Evolutionary conservation across 306 rosid genomes (phyloP), one percentile per base, ranked within the genome.

Genomic region (Trichosanthes truncata): DNA sequence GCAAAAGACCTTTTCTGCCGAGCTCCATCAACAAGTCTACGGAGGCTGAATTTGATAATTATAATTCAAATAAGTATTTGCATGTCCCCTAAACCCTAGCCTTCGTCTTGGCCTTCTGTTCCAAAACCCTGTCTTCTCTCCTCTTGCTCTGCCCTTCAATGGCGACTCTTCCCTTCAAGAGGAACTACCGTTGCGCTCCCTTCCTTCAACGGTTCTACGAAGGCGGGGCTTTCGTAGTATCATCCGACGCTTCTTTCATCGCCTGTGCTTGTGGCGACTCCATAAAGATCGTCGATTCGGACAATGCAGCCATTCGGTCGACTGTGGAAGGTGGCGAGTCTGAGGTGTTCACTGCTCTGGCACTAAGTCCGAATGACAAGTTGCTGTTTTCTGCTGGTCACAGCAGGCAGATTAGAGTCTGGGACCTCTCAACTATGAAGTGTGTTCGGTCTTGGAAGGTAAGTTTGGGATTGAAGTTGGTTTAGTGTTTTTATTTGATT

Each of bases 401-500:
- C 83, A 90, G 91, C 73, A 90, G 96, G 55, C 96, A 89, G 86
- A 93, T 95, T 61, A 89, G 91, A 81, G 97, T 89, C 6, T 93
- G 99, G 97, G 97, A 95, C 66, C 86, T 95, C 71, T 79, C 93
- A 75, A 90, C 94, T 0, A 85, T 88, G 61, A 90, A 91, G 78
- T 88, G 97, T 79, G 81, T 90, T 14, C 93, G 92, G 51, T 91
- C 99, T 12, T 95, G 99, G 99, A 95, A 92, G 99, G 99, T 93
- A 88, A 41, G 8, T 25, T 5, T 25, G 25, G 40, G 59, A 25
- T 45, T 72, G 12, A 6, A 46, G 15, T 69, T 69, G 12, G 1
- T 40, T 45, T 48, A 20, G 15, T 41, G 26, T 69, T 23, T 43
- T 69, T 25, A 7, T 72, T 72, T 46, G 13, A 25, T 72, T 25